Evolutionary conservation across 345 rosid species (phyloP), one percentile per base, ranked within the genome.

Genomic region (Bruguiera parviflora): DNA sequence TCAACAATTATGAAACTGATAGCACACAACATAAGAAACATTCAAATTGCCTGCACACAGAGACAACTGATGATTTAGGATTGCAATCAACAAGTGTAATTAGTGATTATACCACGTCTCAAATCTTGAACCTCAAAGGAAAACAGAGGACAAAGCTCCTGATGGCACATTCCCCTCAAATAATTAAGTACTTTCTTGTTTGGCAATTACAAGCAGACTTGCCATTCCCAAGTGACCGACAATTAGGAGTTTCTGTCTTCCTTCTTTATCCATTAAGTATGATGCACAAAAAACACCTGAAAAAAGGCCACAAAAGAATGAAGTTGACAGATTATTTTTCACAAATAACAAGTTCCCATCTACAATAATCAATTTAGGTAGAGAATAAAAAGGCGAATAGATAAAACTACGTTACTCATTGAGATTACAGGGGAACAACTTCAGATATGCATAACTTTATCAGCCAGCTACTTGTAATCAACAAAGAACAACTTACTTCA

Each of bases 221-320:
- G 86, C 93, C 93, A 88, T 90, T 71, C 90, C 96, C 63, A 83
- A 5, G 81, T 86, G 88, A 71, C 93, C 85, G 72, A 87, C 88
- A 52, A 86, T 77, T 46, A 90, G 80, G 63, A 90, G 88, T 78
- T 72, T 85, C 75, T 80, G 68, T 70, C 96, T 84, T 61, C 92
- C 94, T 82, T 88, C 73, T 66, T 74, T 80, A 59, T 90, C 96
- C 64, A 88, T 86, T 58, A 88, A 79, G 78, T 84, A 88, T 29
- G 81, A 72, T 64, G 92, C 88, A 72, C 71, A 71, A 11, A 90
- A 77, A n/a, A 89, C 82, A 68, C 96, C 96, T 88, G 68, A 37
- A 71, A 60, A 1, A 51, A 13, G 11, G 18, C 56, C 25, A 57
- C n/a, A 28, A 24, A 43, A 20, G 25, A 8, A 56, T 33, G 8